These are phyloP conservation scores for Aspergillus sclerotioniger DNA, from an alignment of 495 filamentous ascomycete genomes.

Conservation along the genomic window DNA sequence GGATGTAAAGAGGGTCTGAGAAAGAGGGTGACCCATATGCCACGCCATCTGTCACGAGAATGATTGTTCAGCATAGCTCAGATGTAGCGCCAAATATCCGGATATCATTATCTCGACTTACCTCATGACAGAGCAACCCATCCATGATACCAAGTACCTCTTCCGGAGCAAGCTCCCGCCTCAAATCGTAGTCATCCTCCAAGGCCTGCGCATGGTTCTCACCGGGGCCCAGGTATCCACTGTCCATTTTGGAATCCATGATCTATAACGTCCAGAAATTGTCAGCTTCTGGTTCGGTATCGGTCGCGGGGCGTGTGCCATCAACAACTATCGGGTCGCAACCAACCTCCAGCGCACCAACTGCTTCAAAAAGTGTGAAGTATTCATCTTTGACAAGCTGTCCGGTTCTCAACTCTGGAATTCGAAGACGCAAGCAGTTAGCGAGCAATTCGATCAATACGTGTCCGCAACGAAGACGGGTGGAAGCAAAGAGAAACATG, in stretches of 20 bases:
- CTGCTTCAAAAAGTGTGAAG: slow-evolving; percentile 91
- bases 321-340: neutral
- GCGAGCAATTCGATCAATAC: neutral
- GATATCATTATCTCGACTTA: slow-evolving; percentile 29
- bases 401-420: slow-evolving; percentile 68
- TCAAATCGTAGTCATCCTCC: slow-evolving; percentile 82
- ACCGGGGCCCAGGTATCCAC: slow-evolving; percentile 71
- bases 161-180: slow-evolving; percentile 63
- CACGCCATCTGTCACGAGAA: slow-evolving; percentile 73
- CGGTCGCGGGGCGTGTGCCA: neutral
- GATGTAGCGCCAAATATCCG: too few relatives aligned
- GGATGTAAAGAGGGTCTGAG: slow-evolving; percentile 93
- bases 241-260: slow-evolving; percentile 99
- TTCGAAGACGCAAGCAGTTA: slow-evolving; percentile 7
- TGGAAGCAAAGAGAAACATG: neutral
- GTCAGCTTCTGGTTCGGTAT: slow-evolving; percentile 9
- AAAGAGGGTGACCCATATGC: slow-evolving; percentile 91
- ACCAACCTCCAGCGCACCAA: slow-evolving; percentile 89
- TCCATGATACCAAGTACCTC: slow-evolving; percentile 94
- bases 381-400: slow-evolving; percentile 90
- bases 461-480: neutral
- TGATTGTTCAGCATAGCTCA: slow-evolving; percentile 21
- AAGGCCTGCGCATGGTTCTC: slow-evolving; percentile 60
- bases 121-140: slow-evolving; percentile 85
- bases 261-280: slow-evolving; percentile 55